phyloP scores from a whole-genome alignment of 352 stramenopile species.

The Phytophthora sp. region DNA sequence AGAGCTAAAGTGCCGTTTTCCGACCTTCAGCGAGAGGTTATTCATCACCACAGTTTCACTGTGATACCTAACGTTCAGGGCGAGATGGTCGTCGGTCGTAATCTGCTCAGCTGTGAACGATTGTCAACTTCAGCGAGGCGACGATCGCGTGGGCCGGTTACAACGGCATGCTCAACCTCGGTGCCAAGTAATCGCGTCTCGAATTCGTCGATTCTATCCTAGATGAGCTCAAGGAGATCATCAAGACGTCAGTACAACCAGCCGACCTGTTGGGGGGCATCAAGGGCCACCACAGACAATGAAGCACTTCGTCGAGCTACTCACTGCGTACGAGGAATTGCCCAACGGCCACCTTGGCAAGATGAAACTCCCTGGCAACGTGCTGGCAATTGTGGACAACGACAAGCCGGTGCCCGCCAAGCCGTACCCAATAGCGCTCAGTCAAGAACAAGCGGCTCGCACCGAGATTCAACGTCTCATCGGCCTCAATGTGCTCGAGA shows the following conservation, averaged over 20 bases:
- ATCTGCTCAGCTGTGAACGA: not conserved
- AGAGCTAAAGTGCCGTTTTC: conserved; percentile 4
- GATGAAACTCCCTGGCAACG: conserved; percentile 11
- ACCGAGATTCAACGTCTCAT: conserved; percentile 4
- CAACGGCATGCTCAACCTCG: too few species aligned
- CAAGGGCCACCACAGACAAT: not conserved
- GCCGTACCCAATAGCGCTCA: not conserved
- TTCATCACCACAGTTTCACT: not conserved
- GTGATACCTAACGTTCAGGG: conserved; percentile 1
- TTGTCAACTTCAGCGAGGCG: conserved; percentile 1
- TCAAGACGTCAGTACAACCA: not conserved
- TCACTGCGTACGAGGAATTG: not conserved
- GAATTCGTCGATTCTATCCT: too few species aligned
- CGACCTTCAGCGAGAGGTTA: conserved; percentile 1
- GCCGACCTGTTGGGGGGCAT: not conserved
- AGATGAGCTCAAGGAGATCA: conserved; percentile 5
- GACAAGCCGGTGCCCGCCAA: not conserved
- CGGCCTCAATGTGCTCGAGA: conserved; percentile 3
- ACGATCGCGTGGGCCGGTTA: not conserved
- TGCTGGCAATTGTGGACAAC: not conserved
- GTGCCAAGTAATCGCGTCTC: too few species aligned
- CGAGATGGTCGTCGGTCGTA: conserved; percentile 4
- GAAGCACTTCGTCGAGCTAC: not conserved
- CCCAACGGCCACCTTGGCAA: conserved; percentile 1
- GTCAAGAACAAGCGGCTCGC: conserved; percentile 5